phyloP scores from a whole-genome alignment of 2,329 filamentous ascomycete genomes.

The Penicillium sp. region DNA sequence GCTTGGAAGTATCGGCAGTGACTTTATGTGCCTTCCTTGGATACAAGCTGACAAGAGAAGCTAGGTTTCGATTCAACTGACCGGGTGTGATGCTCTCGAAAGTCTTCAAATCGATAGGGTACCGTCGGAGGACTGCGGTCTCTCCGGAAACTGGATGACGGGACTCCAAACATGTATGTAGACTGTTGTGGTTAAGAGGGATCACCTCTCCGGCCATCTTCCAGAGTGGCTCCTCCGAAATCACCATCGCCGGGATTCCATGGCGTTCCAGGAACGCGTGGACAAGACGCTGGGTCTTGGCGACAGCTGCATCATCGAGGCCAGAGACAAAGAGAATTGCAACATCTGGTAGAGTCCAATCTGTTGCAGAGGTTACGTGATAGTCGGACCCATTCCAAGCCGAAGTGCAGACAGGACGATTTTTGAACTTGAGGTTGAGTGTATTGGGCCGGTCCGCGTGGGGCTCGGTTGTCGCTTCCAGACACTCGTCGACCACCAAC shows the following conservation, averaged over 20 bases:
- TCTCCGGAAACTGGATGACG: constrained; percentile 29
- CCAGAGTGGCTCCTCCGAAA: constrained; percentile 40
- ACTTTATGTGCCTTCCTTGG: constrained; percentile 21
- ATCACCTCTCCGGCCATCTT: constrained; percentile 27
- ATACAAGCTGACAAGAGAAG: constrained; percentile 33
- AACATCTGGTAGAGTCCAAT: constrained; percentile 41
- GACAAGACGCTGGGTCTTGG: constrained; percentile 28
- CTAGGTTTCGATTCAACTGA: constrained; percentile 42
- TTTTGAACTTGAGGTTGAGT: constrained; percentile 35
- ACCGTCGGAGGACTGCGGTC: constrained; percentile 29
- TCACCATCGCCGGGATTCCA: constrained; percentile 37
- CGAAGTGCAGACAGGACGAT: constrained; percentile 32
- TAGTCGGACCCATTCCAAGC: constrained; percentile 33
- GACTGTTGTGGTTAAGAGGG: constrained; percentile 34
- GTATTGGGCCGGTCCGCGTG: constrained; percentile 22
- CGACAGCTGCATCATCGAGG: constrained; percentile 23
- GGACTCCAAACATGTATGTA: constrained; percentile 39
- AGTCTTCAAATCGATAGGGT: constrained; percentile 41
- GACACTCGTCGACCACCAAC: constrained; percentile 42
- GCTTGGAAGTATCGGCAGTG: constrained; percentile 9
- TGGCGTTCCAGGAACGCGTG: constrained; percentile 38
- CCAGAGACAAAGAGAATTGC: constrained; percentile 39
- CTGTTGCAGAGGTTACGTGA: constrained; percentile 30
- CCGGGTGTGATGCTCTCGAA: constrained; percentile 42
- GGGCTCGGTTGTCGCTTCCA: constrained; percentile 26